These are phyloP conservation scores for Pyrenophora teres DNA, from an alignment of 2,329 filamentous ascomycete genomes.

Conservation along the genomic window DNA sequence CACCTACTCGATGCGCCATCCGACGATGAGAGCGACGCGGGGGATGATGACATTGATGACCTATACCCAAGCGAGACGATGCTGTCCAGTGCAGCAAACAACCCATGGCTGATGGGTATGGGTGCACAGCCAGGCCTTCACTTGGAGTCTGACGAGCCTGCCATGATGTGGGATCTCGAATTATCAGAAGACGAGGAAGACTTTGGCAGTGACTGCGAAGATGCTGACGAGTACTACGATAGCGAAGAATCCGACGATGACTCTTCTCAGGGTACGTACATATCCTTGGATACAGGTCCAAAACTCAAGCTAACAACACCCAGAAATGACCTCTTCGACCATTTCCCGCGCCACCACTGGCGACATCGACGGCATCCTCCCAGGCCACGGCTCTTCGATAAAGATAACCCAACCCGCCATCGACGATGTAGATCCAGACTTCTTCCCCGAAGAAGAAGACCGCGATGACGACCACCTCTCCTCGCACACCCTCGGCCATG, in stretches of 20 bases:
- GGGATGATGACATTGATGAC: constrained; percentile 45
- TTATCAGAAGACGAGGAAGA: constrained; percentile 57
- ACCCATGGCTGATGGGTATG: constrained; percentile 46
- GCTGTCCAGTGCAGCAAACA: constrained; percentile 52
- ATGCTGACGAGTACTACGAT: constrained; percentile 38
- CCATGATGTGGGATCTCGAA: constrained; percentile 50
- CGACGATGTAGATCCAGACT: constrained; percentile 81
- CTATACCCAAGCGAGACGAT: constrained; percentile 33
- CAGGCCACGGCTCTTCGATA: constrained; percentile 75
- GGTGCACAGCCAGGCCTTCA: constrained; percentile 43
- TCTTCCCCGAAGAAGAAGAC: constrained; percentile 77
- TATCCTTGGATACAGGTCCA: neutral
- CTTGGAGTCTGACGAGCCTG: constrained; percentile 32
- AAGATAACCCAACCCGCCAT: constrained; percentile 89
- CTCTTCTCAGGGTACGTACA: constrained; percentile 30
- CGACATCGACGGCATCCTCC: constrained; percentile 78
- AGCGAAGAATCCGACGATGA: constrained; percentile 40
- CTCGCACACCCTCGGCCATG: constrained; percentile 77
- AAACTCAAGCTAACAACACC: neutral
- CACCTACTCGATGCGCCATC: constrained; percentile 82
- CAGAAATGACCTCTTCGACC: constrained; percentile 34
- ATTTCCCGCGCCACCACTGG: constrained; percentile 50
- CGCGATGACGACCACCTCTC: constrained; percentile 79
- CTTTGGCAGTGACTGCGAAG: constrained; percentile 48
- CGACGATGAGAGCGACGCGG: constrained; percentile 55